phyloP scores from a whole-genome alignment of 106 monocot species.

The Acanthochlamys bracteata region DNA sequence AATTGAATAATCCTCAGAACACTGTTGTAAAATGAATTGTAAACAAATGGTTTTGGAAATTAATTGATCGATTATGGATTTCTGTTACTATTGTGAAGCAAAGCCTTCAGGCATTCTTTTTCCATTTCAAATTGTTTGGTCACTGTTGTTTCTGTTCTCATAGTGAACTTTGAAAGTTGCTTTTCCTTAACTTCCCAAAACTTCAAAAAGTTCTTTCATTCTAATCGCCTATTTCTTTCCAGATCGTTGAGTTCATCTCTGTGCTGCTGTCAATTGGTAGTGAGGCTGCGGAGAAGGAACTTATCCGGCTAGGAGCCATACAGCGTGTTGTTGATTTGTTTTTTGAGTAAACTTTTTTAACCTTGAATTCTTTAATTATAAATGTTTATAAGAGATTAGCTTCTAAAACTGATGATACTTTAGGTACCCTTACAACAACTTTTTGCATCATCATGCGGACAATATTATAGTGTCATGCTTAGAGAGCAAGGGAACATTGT shows the following conservation, averaged over 20 bases:
- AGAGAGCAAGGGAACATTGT: conserved; percentile 58
- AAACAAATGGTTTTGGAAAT: too few relatives aligned
- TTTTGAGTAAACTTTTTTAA: conserved; percentile 65
- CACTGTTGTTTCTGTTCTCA: too few relatives aligned
- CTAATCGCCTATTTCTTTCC: conserved; percentile 11
- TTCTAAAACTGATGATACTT: conserved; percentile 10
- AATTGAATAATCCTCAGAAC: too few relatives aligned
- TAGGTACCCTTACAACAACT: conserved; percentile 96
- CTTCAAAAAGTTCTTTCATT: too few relatives aligned
- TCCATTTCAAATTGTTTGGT: too few relatives aligned
- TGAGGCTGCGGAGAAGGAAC: conserved; percentile 65
- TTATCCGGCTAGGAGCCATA: conserved; percentile 60
- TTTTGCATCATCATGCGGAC: conserved; percentile 91
- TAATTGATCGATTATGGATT: too few relatives aligned
- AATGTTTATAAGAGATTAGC: conserved; percentile 3
- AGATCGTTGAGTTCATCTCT: conserved; percentile 99
- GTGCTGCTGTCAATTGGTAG: conserved; percentile 78
- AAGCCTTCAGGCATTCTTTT: too few relatives aligned
- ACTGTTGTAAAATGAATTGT: too few relatives aligned
- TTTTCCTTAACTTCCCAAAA: too few relatives aligned
- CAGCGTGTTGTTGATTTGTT: conserved; percentile 65
- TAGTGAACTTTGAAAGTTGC: too few relatives aligned
- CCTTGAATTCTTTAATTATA: background rate
- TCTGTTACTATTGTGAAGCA: too few relatives aligned
- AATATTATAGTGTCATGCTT: conserved; percentile 71